Percentiles rank a stretch among this genome's conserved stretches.
Evolutionary conservation across 2,329 filamentous ascomycete genomes (phyloP).

Genomic region (Pseudogymnoascus sp.): DNA sequence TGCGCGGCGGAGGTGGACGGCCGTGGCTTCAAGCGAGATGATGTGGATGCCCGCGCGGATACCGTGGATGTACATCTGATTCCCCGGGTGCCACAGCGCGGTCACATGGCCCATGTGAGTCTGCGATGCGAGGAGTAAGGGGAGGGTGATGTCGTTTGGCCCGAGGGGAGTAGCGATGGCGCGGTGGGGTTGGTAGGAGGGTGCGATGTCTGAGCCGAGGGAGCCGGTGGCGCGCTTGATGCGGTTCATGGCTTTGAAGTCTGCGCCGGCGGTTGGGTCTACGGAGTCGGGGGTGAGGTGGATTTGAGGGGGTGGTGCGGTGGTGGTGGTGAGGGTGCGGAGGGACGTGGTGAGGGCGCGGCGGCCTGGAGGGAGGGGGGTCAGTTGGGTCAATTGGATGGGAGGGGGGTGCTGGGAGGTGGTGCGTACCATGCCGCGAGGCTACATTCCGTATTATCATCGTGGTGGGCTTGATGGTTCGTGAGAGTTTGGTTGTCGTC

Average conservation of each 20-base stretch:
- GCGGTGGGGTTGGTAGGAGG: constrained; percentile 55
- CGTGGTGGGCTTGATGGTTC: constrained; percentile 21
- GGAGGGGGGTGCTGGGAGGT: neutral
- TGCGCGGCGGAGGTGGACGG: constrained; percentile 81
- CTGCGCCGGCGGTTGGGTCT: constrained; percentile 16
- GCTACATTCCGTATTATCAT: constrained; percentile 50
- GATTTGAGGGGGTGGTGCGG: constrained; percentile 13
- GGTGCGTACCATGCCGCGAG: constrained; percentile 43
- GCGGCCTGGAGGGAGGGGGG: constrained; percentile 36
- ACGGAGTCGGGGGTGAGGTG: constrained; percentile 16
- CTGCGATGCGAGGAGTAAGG: constrained; percentile 81
- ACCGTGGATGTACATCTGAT: constrained; percentile 89
- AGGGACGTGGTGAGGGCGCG: constrained; percentile 32
- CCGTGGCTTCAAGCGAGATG: constrained; percentile 82
- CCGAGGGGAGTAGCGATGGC: constrained; percentile 64
- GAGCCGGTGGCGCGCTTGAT: constrained; percentile 37
- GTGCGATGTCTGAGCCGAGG: constrained; percentile 41
- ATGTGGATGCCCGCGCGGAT: constrained; percentile 83
- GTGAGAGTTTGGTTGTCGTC: neutral
- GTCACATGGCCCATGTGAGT: constrained; percentile 85
- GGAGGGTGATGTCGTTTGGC: constrained; percentile 75
- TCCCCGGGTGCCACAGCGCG: constrained; percentile 87
- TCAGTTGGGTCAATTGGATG: constrained; percentile 18
- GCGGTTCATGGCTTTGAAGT: constrained; percentile 19
- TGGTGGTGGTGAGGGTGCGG: constrained; percentile 30